phyloP scores from a whole-genome alignment of 2,329 filamentous ascomycete genomes.

The Trichophyton benhamiae region DNA sequence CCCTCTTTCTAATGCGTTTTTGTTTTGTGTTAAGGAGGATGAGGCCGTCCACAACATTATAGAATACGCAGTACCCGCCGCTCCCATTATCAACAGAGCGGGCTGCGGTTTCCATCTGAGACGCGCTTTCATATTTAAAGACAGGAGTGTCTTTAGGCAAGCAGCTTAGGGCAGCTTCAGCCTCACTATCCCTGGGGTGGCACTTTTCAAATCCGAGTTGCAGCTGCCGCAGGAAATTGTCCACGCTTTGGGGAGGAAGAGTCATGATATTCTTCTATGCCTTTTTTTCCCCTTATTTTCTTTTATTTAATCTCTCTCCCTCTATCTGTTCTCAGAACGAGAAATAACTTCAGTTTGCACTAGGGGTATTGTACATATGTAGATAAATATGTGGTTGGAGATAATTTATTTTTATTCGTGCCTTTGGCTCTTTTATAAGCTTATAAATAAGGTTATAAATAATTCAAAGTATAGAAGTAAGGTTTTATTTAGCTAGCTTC shows the following conservation, averaged over 20 bases:
- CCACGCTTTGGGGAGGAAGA: not conserved
- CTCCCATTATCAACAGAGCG: conserved; percentile 5
- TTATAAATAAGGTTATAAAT: too few relatives aligned
- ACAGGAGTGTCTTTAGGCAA: conserved; percentile 7
- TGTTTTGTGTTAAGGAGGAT: not conserved
- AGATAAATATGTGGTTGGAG: too few relatives aligned
- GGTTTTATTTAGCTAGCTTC: too few relatives aligned
- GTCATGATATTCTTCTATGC: not conserved
- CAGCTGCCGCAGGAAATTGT: not conserved
- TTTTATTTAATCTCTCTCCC: not conserved
- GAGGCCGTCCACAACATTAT: conserved; percentile 1
- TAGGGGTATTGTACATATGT: too few relatives aligned
- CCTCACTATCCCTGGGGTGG: conserved; percentile 1
- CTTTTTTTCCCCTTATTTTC: not conserved
- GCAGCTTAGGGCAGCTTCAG: conserved; percentile 1
- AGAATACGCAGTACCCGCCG: conserved; percentile 6
- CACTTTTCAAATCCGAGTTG: not conserved
- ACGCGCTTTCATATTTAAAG: conserved; percentile 7
- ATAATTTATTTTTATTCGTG: too few relatives aligned
- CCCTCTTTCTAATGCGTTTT: not conserved
- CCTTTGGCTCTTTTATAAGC: too few relatives aligned
- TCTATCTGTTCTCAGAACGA: not conserved
- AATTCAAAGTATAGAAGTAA: too few relatives aligned
- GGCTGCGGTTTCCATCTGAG: conserved; percentile 7
- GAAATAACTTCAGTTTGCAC: too few relatives aligned